Evolutionary conservation across 2,329 filamentous ascomycete genomes (phyloP).

Genomic region (Verticillium klebahnii): DNA sequence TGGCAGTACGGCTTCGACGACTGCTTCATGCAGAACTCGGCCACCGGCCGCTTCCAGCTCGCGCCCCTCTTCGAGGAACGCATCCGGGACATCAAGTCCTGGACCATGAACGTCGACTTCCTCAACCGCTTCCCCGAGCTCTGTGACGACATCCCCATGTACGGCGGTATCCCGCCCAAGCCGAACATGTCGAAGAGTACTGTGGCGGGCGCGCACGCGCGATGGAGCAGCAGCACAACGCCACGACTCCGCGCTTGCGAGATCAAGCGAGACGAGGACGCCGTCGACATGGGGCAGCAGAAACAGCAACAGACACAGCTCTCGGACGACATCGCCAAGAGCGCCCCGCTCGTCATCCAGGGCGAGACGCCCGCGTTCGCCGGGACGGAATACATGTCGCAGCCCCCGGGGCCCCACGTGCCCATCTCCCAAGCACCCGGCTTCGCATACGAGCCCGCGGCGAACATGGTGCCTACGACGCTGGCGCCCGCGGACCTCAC

Average conservation of each 20-base stretch:
- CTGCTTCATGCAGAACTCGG: slow-evolving; percentile 17
- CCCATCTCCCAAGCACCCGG: neutral
- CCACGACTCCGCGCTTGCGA: neutral
- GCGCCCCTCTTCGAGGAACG: slow-evolving; percentile 18
- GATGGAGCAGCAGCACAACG: neutral
- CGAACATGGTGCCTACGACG: neutral
- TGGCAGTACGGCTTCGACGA: slow-evolving; percentile 21
- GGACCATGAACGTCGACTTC: slow-evolving; percentile 22
- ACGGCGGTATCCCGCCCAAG: neutral
- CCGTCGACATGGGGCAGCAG: neutral
- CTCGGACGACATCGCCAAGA: neutral
- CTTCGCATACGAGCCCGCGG: neutral
- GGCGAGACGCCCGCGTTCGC: neutral
- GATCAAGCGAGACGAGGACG: neutral
- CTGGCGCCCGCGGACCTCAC: neutral
- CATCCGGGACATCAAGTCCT: slow-evolving; percentile 20
- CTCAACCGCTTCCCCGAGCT: slow-evolving; percentile 21
- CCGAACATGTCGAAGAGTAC: neutral
- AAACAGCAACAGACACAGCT: neutral
- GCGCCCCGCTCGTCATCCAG: neutral
- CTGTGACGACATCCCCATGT: slow-evolving; percentile 23
- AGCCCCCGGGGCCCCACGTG: neutral
- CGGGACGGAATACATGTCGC: neutral
- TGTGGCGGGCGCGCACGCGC: neutral
- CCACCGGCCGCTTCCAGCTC: slow-evolving; percentile 18